Base-by-base conservation (phyloP, 768 basidiomycete genomes). In the Auriscalpium microsporum region DNA sequence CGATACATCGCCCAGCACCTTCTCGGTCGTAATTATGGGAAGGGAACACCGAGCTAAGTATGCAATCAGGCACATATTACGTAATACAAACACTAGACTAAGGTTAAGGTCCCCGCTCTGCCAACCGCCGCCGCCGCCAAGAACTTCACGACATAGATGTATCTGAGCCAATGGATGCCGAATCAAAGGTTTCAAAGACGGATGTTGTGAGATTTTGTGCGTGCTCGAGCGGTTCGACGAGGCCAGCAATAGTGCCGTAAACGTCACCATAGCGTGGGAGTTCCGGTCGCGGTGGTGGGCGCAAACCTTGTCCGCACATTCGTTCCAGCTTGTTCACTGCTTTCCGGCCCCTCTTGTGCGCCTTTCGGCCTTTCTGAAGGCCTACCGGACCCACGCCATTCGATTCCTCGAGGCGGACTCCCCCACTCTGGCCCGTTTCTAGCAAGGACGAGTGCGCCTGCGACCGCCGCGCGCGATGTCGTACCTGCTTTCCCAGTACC, bases 401-500 rank as follows among this genome's bases (percentile, higher is more conserved):
- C 35, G 57, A 11, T 11, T 14, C n/a, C 49, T 28, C 33, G 13
- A n/a, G 14, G 46, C 46, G 11, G 49, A 47, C 50, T 54, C 50
- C 49, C 35, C 19, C 10, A 47, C 34, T 10, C 13, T 13, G 10
- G 45, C 37, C 45, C 56, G 53, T 58, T 58, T 54, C 53, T 47
- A 44, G 36, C 49, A 45, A 48, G 38, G 46, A 44, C 23, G 40
- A 51, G 51, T 50, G 28, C 50, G 40, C 58, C 55, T 58, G 38
- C 53, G 33, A 52, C 45, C 34, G 17, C 28, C 38, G 52, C 35
- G 45, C 48, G 40, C 59, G 67, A 88, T 87, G 87, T 77, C 84
- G 68, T 79, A 82, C 55, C 81, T 73, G 68, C 73, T 87, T 54
- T 67, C 72, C 54, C 71, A 71, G 49, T 89, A 76, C 69, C 60